Base-by-base conservation (phyloP, 257 asterid species). In the Fraxinus anomala region DNA sequence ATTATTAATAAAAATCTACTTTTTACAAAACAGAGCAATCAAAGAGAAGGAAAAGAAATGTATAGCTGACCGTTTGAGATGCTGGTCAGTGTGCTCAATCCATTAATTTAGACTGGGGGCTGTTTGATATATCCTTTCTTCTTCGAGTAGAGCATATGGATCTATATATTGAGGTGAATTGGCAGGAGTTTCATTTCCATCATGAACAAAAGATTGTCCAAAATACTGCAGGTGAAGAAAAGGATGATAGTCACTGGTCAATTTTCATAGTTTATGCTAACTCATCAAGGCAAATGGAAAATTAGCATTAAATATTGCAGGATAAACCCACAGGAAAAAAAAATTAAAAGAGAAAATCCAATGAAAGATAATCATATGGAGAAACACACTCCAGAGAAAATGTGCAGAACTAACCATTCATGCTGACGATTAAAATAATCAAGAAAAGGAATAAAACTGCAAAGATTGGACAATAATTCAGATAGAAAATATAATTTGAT, bases 121-220 rank as follows among this genome's bases (percentile, higher is more conserved):
- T 37, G 85, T 80, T 80, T 84, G 83, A 12, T 92, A 89, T 73
- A 91, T 89, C 87, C 91, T 88, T 65, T 91, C 89, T 73, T 90
- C 97, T 89, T 91, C 96, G 37, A 93, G 97, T 65, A 95, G 89
- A 44, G 75, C 91, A 74, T 93, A 93, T 6, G 99, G 98, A 86
- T 93, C 96, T 12, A 88, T 61, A 17, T 91, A 93, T 67, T 79
- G 93, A 5, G 96, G 94, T 23, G 83, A 84, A 59, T 86, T 10
- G 9, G 54, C 44, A 4, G 79, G 77, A 70, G 82, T 39, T 3
- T 70, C 73, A 66, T 82, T 81, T 76, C 88, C 99, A 44, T 90
- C 95, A 37, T 93, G 99, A 80, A 95, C 76, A 80, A 95, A 95
- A 70, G 80, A 80, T 17, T 94, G 82, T 77, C 99, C 99, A 39